A percentile compares a stretch with the other conserved stretches of the same genome.
Conservation (phyloP, 805 yeast genomes). For the Candida methanosorbosa region DNA sequence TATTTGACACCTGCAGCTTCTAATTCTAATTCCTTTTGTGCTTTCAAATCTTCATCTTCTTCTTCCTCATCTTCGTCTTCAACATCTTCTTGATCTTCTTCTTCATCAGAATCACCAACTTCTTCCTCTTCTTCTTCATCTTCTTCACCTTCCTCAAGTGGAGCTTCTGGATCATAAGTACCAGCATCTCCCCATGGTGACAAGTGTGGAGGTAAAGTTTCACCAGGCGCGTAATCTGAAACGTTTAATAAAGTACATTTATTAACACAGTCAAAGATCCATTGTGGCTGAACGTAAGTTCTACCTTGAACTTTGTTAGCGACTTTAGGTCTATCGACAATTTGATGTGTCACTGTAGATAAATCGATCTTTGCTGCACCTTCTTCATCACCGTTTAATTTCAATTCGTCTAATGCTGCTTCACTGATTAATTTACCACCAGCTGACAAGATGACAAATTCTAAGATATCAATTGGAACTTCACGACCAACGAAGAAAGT, state of each 20-base stretch:
- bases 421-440: conserved; percentile 87
- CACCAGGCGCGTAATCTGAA: conserved; percentile 86
- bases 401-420: conserved; percentile 72
- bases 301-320: conserved; percentile 76
- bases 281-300: conserved; percentile 94
- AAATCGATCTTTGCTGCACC: conserved; percentile 46
- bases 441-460: conserved; percentile 74
- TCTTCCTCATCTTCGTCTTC: conserved; percentile 44
- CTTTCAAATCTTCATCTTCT: conserved; percentile 41
- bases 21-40: conserved; percentile 78
- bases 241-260: conserved; percentile 68
- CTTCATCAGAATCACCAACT: conserved; percentile 42
- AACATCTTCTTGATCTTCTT: conserved; percentile 42
- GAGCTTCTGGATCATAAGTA: conserved; percentile 75
- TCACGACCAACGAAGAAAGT: conserved; percentile 90
- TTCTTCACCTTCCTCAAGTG: conserved; percentile 28
- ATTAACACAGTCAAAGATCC: conserved; percentile 91
- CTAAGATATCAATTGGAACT: conserved; percentile 86
- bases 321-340: conserved; percentile 85
- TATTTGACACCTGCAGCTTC: conserved; percentile 84
- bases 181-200: conserved; percentile 99
- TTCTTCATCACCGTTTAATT: conserved; percentile 34
- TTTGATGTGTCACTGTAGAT: conserved; percentile 79
- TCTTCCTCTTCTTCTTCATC: conserved; percentile 35
- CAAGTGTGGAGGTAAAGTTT: conserved; percentile 89